phyloP scores from a whole-genome alignment of 2,329 filamentous ascomycete genomes.

The Ploettnerulaceae sp. region DNA sequence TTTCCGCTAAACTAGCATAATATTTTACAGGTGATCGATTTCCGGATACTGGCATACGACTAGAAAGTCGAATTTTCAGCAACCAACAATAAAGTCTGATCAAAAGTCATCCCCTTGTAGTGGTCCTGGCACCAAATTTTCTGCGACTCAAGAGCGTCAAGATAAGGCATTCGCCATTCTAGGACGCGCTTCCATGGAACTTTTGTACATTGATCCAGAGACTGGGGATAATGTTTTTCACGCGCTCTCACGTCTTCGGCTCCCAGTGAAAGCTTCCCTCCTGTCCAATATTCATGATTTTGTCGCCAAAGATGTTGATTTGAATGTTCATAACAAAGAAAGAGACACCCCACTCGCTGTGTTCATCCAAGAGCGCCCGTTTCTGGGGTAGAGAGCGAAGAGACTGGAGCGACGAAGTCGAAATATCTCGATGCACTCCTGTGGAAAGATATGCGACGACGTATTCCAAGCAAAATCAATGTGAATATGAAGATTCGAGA shows the following conservation, averaged over 20 bases:
- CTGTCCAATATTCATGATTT: constrained; percentile 4
- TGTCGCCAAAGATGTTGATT: constrained; percentile 8
- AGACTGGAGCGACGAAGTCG: constrained; percentile 14
- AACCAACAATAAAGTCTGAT: background rate
- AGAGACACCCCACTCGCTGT: constrained; percentile 1
- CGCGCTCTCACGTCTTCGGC: constrained; percentile 8
- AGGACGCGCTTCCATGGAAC: background rate
- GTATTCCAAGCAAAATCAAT: constrained; percentile 14
- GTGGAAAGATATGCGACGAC: constrained; percentile 9
- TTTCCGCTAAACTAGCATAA: too few species aligned
- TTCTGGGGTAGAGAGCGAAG: constrained; percentile 2
- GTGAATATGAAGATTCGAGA: constrained; percentile 14
- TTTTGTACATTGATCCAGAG: constrained; percentile 8
- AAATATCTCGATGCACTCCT: constrained; percentile 16
- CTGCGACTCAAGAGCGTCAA: background rate
- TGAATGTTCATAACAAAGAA: constrained; percentile 6
- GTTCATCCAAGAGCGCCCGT: constrained; percentile 6
- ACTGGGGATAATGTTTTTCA: constrained; percentile 14
- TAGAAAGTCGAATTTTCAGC: background rate
- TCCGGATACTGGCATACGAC: background rate
- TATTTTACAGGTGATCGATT: background rate
- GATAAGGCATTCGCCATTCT: constrained; percentile 2
- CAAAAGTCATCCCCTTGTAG: background rate
- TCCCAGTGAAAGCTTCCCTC: constrained; percentile 2
- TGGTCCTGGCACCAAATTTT: background rate